Evolutionary conservation across 169 alveolate genomes (phyloP).

Genomic region (Eimeria zaria): DNA sequence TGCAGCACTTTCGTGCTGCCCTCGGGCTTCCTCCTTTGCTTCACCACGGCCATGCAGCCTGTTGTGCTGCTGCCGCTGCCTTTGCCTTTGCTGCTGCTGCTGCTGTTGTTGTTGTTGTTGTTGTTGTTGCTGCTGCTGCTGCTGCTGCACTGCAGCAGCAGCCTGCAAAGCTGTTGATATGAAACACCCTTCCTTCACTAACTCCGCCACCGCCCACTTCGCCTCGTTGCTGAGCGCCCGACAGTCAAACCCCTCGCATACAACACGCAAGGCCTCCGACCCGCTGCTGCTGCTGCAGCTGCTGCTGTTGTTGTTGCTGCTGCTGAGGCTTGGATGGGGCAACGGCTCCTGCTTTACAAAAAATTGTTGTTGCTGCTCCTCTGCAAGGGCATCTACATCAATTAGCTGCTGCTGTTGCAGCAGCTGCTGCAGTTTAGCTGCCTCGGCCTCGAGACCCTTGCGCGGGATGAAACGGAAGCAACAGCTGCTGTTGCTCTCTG

Average conservation of each 20-base stretch:
- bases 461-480: neutral
- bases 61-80: constrained; percentile 28
- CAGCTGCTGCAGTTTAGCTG: constrained; percentile 41
- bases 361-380: constrained; percentile 29
- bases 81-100: constrained; percentile 18
- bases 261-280: constrained; percentile 14
- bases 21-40: neutral
- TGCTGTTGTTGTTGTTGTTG: neutral
- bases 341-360: constrained; percentile 7
- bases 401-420: constrained; percentile 60
- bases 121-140: constrained; percentile 25
- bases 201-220: neutral
- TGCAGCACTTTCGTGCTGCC: constrained; percentile 25
- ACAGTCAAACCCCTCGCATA: constrained; percentile 40
- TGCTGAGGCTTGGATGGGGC: constrained; percentile 9
- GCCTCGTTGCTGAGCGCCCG: constrained; percentile 38
- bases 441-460: constrained; percentile 27
- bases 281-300: constrained; percentile 40
- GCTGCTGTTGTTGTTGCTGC: constrained; percentile 66
- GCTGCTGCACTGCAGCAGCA: constrained; percentile 73
- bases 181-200: constrained; percentile 45
- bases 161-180: constrained; percentile 43
- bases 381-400: constrained; percentile 37
- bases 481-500: constrained; percentile 21
- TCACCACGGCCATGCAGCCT: neutral